Percentiles rank a stretch among this genome's conserved stretches.
phyloP scores from a whole-genome alignment of 371 early-diverging fungal genomes.

The Mucor saturninus region DNA sequence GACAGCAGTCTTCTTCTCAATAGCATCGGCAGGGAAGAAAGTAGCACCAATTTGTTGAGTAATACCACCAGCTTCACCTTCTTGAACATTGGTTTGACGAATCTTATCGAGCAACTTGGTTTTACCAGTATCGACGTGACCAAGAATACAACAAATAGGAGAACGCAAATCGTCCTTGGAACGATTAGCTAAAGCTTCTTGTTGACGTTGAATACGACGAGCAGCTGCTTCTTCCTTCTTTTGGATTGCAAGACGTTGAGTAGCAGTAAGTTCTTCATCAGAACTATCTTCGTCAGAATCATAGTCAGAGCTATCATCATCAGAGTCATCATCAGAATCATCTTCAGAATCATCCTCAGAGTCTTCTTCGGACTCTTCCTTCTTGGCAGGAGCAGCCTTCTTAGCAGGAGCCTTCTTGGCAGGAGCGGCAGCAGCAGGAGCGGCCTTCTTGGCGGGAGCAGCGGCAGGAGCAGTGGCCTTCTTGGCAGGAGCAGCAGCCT shows the following conservation, averaged over 20 bases:
- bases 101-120: slow-evolving; percentile 99
- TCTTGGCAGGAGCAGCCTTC: slow-evolving; percentile 40
- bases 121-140: slow-evolving; percentile 99
- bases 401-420: slow-evolving; percentile 39
- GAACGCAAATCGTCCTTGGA: slow-evolving; percentile 93
- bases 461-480: slow-evolving; percentile 37
- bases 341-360: slow-evolving; percentile 26
- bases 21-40: slow-evolving; percentile 97
- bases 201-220: slow-evolving; percentile 73
- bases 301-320: slow-evolving; percentile 54
- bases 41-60: slow-evolving; percentile 99
- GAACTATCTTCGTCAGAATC: slow-evolving; percentile 57
- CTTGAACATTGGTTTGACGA: slow-evolving; percentile 99
- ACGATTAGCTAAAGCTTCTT: slow-evolving; percentile 84
- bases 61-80: slow-evolving; percentile 99
- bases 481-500: slow-evolving; percentile 33
- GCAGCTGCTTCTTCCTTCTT: slow-evolving; percentile 84
- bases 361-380: slow-evolving; percentile 30
- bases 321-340: slow-evolving; percentile 24
- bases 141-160: slow-evolving; percentile 99
- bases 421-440: slow-evolving; percentile 35
- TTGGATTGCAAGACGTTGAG: slow-evolving; percentile 65
- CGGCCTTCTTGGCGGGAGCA: slow-evolving; percentile 33
- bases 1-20: slow-evolving; percentile 88
- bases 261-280: slow-evolving; percentile 66